These are phyloP conservation scores for Jackrogersella minutella DNA, from an alignment of 495 filamentous ascomycete genomes.

Conservation along the genomic window DNA sequence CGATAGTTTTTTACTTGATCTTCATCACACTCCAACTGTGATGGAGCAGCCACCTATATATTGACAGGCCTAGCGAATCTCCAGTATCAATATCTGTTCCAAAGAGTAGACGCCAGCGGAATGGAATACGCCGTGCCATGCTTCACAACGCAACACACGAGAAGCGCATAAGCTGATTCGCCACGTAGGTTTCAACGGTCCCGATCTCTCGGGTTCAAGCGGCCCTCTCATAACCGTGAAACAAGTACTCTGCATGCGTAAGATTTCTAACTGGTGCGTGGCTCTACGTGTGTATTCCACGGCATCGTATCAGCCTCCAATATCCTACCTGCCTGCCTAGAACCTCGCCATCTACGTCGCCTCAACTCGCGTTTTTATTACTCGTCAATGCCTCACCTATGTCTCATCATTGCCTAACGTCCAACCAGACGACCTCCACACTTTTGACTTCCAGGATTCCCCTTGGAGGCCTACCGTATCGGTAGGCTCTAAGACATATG, in stretches of 20 bases:
- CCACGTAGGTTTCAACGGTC: not conserved
- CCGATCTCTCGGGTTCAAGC: not conserved
- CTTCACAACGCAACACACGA: not conserved
- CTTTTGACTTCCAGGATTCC: not conserved
- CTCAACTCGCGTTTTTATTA: not conserved
- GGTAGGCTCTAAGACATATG: not conserved
- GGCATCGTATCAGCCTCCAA: not conserved
- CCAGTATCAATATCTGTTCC: conserved; percentile 1
- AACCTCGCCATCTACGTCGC: not conserved
- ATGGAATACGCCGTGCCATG: not conserved
- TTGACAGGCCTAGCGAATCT: not conserved
- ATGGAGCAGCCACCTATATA: not conserved
- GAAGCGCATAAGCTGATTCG: not conserved
- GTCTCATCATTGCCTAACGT: not conserved
- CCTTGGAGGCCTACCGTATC: not conserved
- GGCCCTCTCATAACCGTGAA: not conserved
- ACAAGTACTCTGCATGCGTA: not conserved
- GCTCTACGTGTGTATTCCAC: not conserved
- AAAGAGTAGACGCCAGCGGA: not conserved
- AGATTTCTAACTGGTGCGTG: not conserved
- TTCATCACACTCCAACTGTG: not conserved
- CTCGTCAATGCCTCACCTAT: not conserved
- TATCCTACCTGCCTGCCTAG: not conserved
- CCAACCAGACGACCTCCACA: not conserved
- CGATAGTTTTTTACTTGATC: not conserved